Evolutionary conservation across 495 filamentous ascomycete genomes (phyloP), one percentile per base, ranked within the genome.

Genomic region (Hypoxylon perforatum): DNA sequence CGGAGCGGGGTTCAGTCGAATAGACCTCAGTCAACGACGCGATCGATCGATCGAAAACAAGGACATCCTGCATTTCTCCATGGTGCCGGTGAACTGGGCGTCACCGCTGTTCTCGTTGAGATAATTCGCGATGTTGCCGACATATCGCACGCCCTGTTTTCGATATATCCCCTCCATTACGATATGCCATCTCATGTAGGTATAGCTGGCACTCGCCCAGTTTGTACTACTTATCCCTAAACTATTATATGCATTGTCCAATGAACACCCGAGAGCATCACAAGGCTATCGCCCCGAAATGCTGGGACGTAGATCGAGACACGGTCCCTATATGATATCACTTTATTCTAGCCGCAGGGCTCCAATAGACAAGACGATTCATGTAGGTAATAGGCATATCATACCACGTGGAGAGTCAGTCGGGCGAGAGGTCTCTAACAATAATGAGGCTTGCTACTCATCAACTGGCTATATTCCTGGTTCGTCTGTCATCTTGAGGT

Each of bases 21-120:
- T 19, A 49, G 38, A 28, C 5, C 28, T 12, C 11, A 30, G 21
- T 36, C 15, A 17, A 17, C 39, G 8, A 30, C 7, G 15, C 15
- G 12, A 5, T 17, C 41, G 18, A 19, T 38, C 12, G 25, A 48
- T 7, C 28, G 47, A 6, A 12, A n/a, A 15, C 1, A 3, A 17
- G 39, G 39, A 15, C 3, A 42, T 17, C 14, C n/a, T 56, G 39
- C 59, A 54, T 41, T 62, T 54, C n/a, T 17, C 19, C 30, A 18
- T 12, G 9, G 41, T 36, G 7, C 14, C 45, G 51, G 4, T 4
- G 15, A 46, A 3, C 30, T 46, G 47, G 61, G 53, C 53, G 38
- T 64, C 47, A 47, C 61, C 61, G 52, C 44, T 21, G 50, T 39
- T 50, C 11, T 8, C 1, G 47, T 41, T 36, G 17, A 25, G n/a